phyloP scores from a whole-genome alignment of 495 filamentous ascomycete genomes.

The Tetracladium setigerum region DNA sequence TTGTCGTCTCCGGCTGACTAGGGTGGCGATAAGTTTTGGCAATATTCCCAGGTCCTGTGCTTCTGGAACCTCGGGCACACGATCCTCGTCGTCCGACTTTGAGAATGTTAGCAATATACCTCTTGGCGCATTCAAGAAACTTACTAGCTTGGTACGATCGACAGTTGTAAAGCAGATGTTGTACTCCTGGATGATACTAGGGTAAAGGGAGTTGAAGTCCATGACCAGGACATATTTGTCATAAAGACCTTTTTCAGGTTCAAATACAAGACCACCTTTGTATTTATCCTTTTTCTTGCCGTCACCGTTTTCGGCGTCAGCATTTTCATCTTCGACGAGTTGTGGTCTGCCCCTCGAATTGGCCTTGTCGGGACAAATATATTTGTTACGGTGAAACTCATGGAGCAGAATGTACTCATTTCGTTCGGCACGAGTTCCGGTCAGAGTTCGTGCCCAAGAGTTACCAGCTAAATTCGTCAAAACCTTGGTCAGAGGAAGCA shows the following conservation, averaged over 20 bases:
- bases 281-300: slow-evolving; percentile 96
- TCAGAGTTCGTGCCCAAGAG: slow-evolving; percentile 94
- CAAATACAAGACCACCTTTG: slow-evolving; percentile 96
- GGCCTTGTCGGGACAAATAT: slow-evolving; percentile 92
- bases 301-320: slow-evolving; percentile 63
- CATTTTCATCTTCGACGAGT: slow-evolving; percentile 54
- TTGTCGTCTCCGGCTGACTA: slow-evolving; percentile 78
- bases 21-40: slow-evolving; percentile 79
- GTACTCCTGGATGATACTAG: slow-evolving; percentile 97
- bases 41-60: slow-evolving; percentile 73
- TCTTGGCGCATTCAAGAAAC: slow-evolving; percentile 14
- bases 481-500: slow-evolving; percentile 88
- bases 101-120: slow-evolving; percentile 7
- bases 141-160: slow-evolving; percentile 58
- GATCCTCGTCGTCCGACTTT: slow-evolving; percentile 74
- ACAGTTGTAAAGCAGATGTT: slow-evolving; percentile 99
- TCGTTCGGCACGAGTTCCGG: slow-evolving; percentile 89
- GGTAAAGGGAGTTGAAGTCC: slow-evolving; percentile 99
- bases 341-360: slow-evolving; percentile 62
- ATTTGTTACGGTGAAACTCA: slow-evolving; percentile 92
- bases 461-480: slow-evolving; percentile 96
- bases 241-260: slow-evolving; percentile 94
- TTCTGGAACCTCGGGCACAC: slow-evolving; percentile 58
- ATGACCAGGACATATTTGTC: slow-evolving; percentile 97
- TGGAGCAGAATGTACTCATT: slow-evolving; percentile 99